phyloP scores from a whole-genome alignment of 2,329 filamentous ascomycete genomes.

The Elsinoe perseae region DNA sequence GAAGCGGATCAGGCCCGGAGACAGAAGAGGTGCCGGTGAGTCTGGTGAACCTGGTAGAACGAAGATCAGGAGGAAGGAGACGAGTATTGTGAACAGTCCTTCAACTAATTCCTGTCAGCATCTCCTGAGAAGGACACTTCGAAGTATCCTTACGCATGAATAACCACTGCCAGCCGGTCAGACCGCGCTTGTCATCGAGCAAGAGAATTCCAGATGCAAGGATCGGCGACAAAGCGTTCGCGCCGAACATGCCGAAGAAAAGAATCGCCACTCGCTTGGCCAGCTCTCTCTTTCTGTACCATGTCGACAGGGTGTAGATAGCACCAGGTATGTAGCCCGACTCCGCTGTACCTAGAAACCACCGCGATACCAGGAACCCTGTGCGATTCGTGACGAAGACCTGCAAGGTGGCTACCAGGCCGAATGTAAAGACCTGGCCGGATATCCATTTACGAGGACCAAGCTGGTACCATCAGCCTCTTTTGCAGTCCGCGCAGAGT shows the following conservation, averaged over 20 bases:
- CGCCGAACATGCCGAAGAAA: constrained; percentile 4
- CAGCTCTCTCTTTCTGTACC: constrained; percentile 29
- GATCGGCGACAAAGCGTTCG: neutral
- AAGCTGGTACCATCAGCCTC: neutral
- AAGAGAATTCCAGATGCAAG: neutral
- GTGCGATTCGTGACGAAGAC: constrained; percentile 1
- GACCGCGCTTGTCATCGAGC: constrained; percentile 1
- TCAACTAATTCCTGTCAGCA: neutral
- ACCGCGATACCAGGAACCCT: neutral
- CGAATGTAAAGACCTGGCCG: constrained; percentile 43
- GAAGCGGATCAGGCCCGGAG: constrained; percentile 35
- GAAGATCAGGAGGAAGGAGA: constrained; percentile 35
- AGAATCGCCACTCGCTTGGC: constrained; percentile 2
- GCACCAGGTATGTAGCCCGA: constrained; percentile 34
- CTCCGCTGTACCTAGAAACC: neutral
- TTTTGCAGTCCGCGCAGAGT: too few species aligned
- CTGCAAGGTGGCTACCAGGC: constrained; percentile 41
- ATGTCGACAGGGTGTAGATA: constrained; percentile 36
- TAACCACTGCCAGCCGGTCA: constrained; percentile 9
- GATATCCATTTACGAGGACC: constrained; percentile 40
- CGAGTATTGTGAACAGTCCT: constrained; percentile 34
- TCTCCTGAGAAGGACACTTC: neutral
- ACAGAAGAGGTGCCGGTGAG: constrained; percentile 34
- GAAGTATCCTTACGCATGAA: neutral
- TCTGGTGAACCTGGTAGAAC: constrained; percentile 40